Evolutionary conservation across 2,329 filamentous ascomycete species (phyloP).

Genomic region (Dothiorella sarmentorum): DNA sequence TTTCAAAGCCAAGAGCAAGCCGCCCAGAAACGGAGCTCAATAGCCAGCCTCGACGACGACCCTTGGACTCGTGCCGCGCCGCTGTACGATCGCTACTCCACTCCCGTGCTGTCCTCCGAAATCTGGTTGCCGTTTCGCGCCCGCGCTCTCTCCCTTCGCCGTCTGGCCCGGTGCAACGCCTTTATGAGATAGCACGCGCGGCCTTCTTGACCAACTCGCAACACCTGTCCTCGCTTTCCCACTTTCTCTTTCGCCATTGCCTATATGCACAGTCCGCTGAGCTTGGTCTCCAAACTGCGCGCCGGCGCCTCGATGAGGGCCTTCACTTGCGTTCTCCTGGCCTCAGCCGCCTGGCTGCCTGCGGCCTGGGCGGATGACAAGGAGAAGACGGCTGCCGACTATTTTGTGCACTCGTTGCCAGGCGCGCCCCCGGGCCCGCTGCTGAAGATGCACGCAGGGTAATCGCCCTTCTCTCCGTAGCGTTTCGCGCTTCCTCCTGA

Average conservation of each 20-base stretch:
- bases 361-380: slow-evolving; percentile 28
- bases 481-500: background rate
- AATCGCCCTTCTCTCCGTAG: slow-evolving; percentile 23
- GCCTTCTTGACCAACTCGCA: slow-evolving; percentile 20
- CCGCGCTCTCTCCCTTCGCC: background rate
- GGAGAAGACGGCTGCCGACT: slow-evolving; percentile 71
- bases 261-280: slow-evolving; percentile 20
- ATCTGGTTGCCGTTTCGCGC: background rate
- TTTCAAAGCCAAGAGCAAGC: slow-evolving; percentile 6
- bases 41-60: slow-evolving; percentile 5
- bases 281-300: slow-evolving; percentile 24
- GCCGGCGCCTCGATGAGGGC: slow-evolving; percentile 31
- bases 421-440: slow-evolving; percentile 75
- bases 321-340: slow-evolving; percentile 31
- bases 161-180: slow-evolving; percentile 10
- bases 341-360: slow-evolving; percentile 33
- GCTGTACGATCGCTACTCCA: slow-evolving; percentile 7
- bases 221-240: slow-evolving; percentile 21
- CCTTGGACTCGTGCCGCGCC: slow-evolving; percentile 21
- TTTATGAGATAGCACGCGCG: slow-evolving; percentile 36
- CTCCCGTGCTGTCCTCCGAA: background rate
- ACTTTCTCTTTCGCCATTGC: slow-evolving; percentile 24
- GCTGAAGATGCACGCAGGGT: slow-evolving; percentile 98
- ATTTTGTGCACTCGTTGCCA: slow-evolving; percentile 81
- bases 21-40: slow-evolving; percentile 1